These are phyloP conservation scores for Aspergillus conjunctus DNA, from an alignment of 495 filamentous ascomycete species.

Conservation along the genomic window DNA sequence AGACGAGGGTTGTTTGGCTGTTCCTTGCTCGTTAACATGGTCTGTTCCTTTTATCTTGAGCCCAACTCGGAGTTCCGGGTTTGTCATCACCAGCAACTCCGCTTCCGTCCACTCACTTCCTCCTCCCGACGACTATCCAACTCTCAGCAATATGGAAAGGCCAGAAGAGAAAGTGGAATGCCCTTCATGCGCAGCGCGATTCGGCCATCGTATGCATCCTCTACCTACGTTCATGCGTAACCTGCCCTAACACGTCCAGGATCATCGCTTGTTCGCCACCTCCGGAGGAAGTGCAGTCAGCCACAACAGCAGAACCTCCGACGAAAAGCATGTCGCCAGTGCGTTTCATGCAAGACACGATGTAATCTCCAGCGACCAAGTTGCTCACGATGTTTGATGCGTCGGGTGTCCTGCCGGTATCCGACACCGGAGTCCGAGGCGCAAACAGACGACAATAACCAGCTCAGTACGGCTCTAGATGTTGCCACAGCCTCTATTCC, in stretches of 20 bases:
- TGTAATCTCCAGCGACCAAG: constrained; percentile 22
- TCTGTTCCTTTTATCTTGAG: too few species aligned
- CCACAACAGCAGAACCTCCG: constrained; percentile 9
- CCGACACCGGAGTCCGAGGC: neutral
- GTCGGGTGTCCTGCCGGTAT: constrained; percentile 16
- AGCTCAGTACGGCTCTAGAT: neutral
- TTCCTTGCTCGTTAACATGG: too few species aligned
- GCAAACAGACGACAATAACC: neutral
- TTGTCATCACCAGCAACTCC: too few species aligned
- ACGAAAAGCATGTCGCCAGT: constrained; percentile 22
- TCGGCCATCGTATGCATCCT: constrained; percentile 8
- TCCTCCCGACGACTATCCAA: too few species aligned
- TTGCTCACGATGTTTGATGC: constrained; percentile 21
- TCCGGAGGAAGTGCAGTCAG: constrained; percentile 23
- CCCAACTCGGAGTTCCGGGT: too few species aligned
- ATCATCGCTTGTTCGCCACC: constrained; percentile 24
- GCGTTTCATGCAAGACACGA: constrained; percentile 14
- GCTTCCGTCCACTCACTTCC: too few species aligned
- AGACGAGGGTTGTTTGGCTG: too few species aligned
- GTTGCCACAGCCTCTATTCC: too few species aligned
- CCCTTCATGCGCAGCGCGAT: neutral
- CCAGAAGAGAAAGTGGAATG: neutral
- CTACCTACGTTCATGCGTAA: neutral
- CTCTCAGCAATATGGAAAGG: too few species aligned
- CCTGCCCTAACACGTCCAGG: constrained; percentile 9